These are phyloP conservation scores for Chlorokybus atmophyticus DNA, from an alignment of 139 green algal species.

Conservation along the genomic window DNA sequence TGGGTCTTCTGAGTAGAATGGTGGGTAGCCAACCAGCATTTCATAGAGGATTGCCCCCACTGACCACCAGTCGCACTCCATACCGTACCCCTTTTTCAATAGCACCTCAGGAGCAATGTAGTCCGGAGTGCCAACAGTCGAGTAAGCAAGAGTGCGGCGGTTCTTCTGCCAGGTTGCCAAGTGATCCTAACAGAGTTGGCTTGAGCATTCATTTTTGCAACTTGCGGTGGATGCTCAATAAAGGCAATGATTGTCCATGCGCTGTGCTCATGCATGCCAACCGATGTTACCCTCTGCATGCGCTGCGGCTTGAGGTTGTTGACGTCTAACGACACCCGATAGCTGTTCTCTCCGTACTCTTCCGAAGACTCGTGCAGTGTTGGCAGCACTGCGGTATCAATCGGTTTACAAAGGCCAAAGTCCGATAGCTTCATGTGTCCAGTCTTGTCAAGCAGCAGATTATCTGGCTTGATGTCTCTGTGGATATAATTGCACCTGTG, in stretches of 20 bases:
- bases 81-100: conserved; percentile 94
- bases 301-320: not conserved
- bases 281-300: not conserved
- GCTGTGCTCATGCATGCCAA: not conserved
- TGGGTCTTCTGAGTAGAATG: conserved; percentile 93
- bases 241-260: not conserved
- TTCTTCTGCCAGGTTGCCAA: conserved; percentile 26
- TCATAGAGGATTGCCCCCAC: conserved; percentile 93
- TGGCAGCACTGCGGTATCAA: conserved; percentile 40
- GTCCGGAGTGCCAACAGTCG: conserved; percentile 84
- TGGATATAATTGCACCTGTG: conserved; percentile 86
- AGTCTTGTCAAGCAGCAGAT: conserved; percentile 70
- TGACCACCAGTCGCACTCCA: conserved; percentile 91
- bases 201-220: not conserved
- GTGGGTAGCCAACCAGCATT: conserved; percentile 93
- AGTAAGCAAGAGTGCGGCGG: conserved; percentile 47
- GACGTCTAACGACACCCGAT: not conserved
- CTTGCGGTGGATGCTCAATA: not conserved
- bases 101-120: conserved; percentile 94
- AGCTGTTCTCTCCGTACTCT: conserved; percentile 11
- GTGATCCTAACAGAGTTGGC: conserved; percentile 18
- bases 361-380: conserved; percentile 11
- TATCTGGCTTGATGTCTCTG: conserved; percentile 96
- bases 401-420: conserved; percentile 94
- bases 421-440: conserved; percentile 94